These are phyloP conservation scores for Dionaea muscipula DNA, from an alignment of 179 eudicot species.

Conservation along the genomic window DNA sequence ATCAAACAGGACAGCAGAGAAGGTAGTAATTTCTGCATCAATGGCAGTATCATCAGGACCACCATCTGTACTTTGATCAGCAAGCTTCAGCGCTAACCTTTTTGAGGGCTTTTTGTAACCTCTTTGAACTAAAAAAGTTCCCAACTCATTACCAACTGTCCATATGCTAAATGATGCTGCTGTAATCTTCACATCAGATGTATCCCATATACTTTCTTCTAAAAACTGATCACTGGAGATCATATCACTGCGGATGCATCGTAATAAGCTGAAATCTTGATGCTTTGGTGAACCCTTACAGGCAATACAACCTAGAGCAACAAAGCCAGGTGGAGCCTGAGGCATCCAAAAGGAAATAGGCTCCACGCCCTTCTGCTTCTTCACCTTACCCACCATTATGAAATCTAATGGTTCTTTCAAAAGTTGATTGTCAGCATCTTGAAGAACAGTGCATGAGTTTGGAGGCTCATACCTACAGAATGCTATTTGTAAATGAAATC, in stretches of 20 bases:
- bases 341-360: conserved; percentile 82
- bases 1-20: conserved; percentile 91
- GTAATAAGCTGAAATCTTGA: conserved; percentile 51
- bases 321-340: conserved; percentile 97
- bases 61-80: conserved; percentile 40
- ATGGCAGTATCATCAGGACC: conserved; percentile 69
- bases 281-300: conserved; percentile 69
- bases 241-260: conserved; percentile 92
- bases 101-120: conserved; percentile 81
- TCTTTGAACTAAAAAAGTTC: conserved; percentile 65
- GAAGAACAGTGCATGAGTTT: conserved; percentile 61
- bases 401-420: conserved; percentile 53
- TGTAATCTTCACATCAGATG: conserved; percentile 42
- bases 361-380: conserved; percentile 61
- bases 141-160: conserved; percentile 68
- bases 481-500: conserved; percentile 1
- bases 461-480: conserved; percentile 81
- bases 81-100: conserved; percentile 81
- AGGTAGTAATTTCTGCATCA: conserved; percentile 78
- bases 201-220: conserved; percentile 87
- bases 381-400: conserved; percentile 64
- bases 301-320: conserved; percentile 84
- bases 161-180: conserved; percentile 75
- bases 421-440: conserved; percentile 62
- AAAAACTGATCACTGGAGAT: conserved; percentile 71